Evolutionary conservation across 2,329 filamentous ascomycete genomes (phyloP).

Genomic region (Cordyceps fumosorosea): DNA sequence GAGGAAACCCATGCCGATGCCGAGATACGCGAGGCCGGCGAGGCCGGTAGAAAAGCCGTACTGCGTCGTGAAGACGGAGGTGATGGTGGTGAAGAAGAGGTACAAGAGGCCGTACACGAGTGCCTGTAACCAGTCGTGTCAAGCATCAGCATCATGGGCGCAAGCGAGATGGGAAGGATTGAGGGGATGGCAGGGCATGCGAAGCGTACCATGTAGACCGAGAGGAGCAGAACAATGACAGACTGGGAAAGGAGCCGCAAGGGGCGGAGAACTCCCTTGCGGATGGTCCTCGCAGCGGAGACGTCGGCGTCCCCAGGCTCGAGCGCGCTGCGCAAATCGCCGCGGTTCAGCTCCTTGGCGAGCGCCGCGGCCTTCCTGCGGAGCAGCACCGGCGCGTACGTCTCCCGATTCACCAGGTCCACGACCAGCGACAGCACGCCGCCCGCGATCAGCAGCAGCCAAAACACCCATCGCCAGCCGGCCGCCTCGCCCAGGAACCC

Average conservation of each 20-base stretch:
- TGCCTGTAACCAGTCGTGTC: conserved; percentile 25
- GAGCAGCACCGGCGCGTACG: background rate
- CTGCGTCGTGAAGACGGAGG: conserved; percentile 51
- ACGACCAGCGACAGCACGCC: background rate
- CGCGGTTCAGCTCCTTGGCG: background rate
- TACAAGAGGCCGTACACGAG: conserved; percentile 59
- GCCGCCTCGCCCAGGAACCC: conserved; percentile 39
- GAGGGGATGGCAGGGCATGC: background rate
- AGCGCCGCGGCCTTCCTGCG: background rate
- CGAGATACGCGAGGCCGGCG: conserved; percentile 36
- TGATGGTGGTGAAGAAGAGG: conserved; percentile 44
- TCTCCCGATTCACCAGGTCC: background rate
- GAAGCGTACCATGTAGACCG: background rate
- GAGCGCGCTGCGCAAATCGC: background rate
- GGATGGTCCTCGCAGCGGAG: background rate
- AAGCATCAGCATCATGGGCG: background rate
- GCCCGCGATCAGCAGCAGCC: conserved; percentile 39
- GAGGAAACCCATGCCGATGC: conserved; percentile 30
- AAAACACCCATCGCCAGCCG: conserved; percentile 45
- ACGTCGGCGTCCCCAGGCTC: background rate
- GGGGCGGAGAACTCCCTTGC: background rate
- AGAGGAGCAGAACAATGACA: background rate
- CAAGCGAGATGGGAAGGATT: background rate
- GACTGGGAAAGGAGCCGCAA: background rate
- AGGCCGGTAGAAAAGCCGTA: conserved; percentile 47